Evolutionary conservation across 2,329 filamentous ascomycete genomes (phyloP), one percentile per base, ranked within the genome.

Genomic region (Beauveria scarabaeidicola): DNA sequence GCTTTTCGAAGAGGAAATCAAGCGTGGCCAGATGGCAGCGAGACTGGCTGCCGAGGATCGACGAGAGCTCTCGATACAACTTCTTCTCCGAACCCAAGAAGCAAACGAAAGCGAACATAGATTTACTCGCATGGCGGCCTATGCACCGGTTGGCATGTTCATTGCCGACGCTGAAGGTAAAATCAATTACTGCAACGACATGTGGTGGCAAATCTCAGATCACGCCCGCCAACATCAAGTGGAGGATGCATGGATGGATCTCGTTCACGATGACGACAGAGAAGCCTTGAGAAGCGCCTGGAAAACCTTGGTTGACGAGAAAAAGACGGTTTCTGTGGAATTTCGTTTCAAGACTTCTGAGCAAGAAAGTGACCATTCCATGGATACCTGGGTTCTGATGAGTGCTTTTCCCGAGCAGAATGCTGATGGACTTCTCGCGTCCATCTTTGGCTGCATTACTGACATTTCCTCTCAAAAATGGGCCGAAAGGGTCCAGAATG

Each of bases 381-480:
- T 83, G 53, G 87, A 90, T 63, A 90, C 87, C 0, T 92, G 89
- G 89, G 88, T 88, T 1, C 72, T 91, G 32, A 87, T 91, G 78
- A 89, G 83, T 59, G 88, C 87, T 0, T 91, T 88, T 64, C 88
- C 88, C 0, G 88, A 92, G 66, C 87, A 82, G 66, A 80, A 87
- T 62, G 74, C 77, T 1, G 75, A 82, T 29, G 88, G 87, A 3
- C 75, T 77, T 29, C 78, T 91, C 55, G 90, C 90, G 73, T 84
- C 86, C 62, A 86, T 91, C 3, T 91, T 92, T 65, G 89, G 88
- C 56, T 89, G 86, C 67, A 87, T 95, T 55, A 93, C 90, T 0
- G 90, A 95, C 67, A 95, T 96, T 64, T 91, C 88, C 19, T 83
- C 88, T 58, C 89, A 94, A 69, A 96, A 95, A 70, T 87, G 87